These are phyloP conservation scores for Orobanche coerulescens DNA, from an alignment of 257 asterid species.

Conservation along the genomic window DNA sequence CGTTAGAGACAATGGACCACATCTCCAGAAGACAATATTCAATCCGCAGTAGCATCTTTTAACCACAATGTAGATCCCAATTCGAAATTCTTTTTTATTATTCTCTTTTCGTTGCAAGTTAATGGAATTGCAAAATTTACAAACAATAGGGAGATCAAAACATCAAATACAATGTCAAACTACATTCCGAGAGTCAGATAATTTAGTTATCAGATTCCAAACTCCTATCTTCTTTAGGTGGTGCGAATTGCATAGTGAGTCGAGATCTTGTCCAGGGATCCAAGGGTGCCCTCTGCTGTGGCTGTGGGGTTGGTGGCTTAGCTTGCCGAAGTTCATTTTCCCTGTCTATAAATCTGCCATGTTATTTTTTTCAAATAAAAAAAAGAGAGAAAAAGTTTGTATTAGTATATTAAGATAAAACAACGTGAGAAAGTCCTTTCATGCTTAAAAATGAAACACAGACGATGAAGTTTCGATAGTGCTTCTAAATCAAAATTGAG, in stretches of 20 bases:
- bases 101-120: background rate
- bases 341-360: conserved; percentile 79
- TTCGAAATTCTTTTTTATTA: background rate
- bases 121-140: background rate
- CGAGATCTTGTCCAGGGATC: conserved; percentile 98
- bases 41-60: background rate
- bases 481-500: background rate
- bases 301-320: conserved; percentile 75
- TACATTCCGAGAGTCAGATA: background rate
- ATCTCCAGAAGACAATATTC: background rate
- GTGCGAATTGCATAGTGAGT: conserved; percentile 73
- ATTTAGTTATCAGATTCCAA: conserved; percentile 37
- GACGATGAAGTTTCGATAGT: background rate
- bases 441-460: background rate
- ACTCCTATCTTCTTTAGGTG: conserved; percentile 70
- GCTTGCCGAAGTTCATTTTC: conserved; percentile 88
- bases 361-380: background rate
- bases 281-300: conserved; percentile 55
- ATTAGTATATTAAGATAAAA: background rate
- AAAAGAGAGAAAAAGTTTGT: background rate
- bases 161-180: background rate
- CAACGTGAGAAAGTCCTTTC: background rate
- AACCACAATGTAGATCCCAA: background rate
- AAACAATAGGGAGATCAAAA: background rate
- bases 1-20: no score